Percentiles rank a stretch among this genome's conserved stretches.
phyloP scores from a whole-genome alignment of 768 basidiomycete species.

The Hypholoma fasciculare region DNA sequence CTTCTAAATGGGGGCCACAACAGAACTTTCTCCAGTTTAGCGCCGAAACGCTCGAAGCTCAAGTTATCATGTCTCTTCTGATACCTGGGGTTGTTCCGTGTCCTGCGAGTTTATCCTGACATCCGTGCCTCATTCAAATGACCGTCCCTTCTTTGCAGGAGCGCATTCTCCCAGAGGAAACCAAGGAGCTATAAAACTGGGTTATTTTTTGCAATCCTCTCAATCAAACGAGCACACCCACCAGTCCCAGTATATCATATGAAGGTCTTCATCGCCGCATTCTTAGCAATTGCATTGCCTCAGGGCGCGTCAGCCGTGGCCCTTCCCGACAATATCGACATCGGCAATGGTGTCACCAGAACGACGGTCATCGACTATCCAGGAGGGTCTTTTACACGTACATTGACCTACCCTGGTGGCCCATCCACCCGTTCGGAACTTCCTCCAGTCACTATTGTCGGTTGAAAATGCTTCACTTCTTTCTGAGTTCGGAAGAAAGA shows the following conservation, averaged over 20 bases:
- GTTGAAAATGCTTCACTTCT: not conserved
- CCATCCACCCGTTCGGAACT: constrained; percentile 8
- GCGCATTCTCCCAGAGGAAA: not conserved
- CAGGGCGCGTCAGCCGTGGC: constrained; percentile 13
- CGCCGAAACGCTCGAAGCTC: too few relatives aligned
- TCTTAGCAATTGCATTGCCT: constrained; percentile 12
- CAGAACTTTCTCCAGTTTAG: too few relatives aligned
- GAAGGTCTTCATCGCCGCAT: constrained; percentile 11
- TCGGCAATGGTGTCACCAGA: constrained; percentile 10
- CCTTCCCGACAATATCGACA: constrained; percentile 5
- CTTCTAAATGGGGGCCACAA: too few relatives aligned
- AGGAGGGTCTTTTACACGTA: not conserved
- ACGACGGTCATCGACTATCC: constrained; percentile 1
- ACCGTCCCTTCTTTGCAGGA: too few relatives aligned
- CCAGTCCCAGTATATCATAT: not conserved
- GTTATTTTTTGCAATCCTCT: not conserved
- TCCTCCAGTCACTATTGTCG: constrained; percentile 12
- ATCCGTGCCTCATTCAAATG: too few relatives aligned
- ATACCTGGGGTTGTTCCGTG: too few relatives aligned
- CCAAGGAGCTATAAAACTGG: not conserved
- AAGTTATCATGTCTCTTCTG: too few relatives aligned
- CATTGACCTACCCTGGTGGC: not conserved
- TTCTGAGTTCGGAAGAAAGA: not conserved
- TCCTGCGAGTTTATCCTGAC: too few relatives aligned
- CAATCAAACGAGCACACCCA: not conserved